phyloP scores from a whole-genome alignment of 805 yeast genomes.

The Wickerhamomyces canadensis region DNA sequence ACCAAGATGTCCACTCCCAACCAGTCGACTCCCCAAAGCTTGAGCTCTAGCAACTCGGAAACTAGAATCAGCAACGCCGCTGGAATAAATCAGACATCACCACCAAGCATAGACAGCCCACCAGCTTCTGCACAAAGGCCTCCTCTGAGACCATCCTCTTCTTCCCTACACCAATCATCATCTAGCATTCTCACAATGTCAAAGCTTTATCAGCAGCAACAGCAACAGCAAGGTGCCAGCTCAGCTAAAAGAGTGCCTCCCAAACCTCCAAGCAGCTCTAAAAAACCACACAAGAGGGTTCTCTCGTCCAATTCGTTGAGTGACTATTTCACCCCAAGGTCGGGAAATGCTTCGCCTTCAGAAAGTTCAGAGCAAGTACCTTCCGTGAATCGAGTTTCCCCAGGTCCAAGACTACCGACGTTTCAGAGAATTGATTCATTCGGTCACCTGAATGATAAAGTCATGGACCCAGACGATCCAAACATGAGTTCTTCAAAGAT shows the following conservation, averaged over 20 bases:
- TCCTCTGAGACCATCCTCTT: background rate
- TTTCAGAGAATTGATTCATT: slow-evolving; percentile 18
- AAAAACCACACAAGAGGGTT: slow-evolving; percentile 20
- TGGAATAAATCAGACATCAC: too few species aligned
- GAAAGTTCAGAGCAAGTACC: background rate
- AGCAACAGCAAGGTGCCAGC: slow-evolving; percentile 8
- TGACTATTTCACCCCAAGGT: slow-evolving; percentile 10
- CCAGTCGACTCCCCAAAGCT: too few species aligned
- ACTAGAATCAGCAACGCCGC: too few species aligned
- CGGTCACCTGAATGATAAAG: too few species aligned
- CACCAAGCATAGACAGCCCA: too few species aligned
- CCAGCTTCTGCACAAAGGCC: background rate
- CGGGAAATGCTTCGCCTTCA: slow-evolving; percentile 2
- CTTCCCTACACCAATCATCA: slow-evolving; percentile 11
- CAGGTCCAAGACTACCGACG: slow-evolving; percentile 17
- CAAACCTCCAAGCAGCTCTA: slow-evolving; percentile 7
- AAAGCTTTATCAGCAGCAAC: slow-evolving; percentile 18
- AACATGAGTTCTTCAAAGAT: slow-evolving; percentile 15
- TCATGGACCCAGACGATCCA: too few species aligned
- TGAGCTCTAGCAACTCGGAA: too few species aligned
- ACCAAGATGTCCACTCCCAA: too few species aligned
- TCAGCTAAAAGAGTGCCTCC: too few species aligned
- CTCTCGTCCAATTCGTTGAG: slow-evolving; percentile 17
- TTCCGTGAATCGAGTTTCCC: slow-evolving; percentile 2
- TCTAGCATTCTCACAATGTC: slow-evolving; percentile 23